These are phyloP conservation scores for Lactarius hatsudake DNA, from an alignment of 768 basidiomycete species.

Conservation along the genomic window DNA sequence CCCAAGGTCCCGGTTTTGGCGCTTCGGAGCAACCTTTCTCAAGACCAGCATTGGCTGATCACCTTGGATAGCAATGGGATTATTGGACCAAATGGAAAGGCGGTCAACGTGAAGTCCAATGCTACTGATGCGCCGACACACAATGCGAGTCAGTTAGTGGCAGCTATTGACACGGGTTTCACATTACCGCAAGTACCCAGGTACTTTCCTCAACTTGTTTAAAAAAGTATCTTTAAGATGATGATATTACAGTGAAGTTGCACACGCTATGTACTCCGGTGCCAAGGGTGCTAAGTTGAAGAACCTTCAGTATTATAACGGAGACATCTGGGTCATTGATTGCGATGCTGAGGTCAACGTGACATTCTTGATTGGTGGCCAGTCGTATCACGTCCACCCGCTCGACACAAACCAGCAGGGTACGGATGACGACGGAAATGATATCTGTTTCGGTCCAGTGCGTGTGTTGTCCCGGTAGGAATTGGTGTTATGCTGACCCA, in stretches of 20 bases:
- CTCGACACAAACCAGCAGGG: constrained; percentile 49
- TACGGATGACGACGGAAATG: constrained; percentile 34
- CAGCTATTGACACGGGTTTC: constrained; percentile 68
- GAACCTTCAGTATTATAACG: constrained; percentile 38
- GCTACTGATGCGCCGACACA: constrained; percentile 66
- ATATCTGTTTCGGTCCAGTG: constrained; percentile 37
- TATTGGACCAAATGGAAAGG: constrained; percentile 56
- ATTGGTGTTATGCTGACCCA: background rate
- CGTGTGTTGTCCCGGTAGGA: constrained; percentile 16
- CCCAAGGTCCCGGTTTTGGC: constrained; percentile 49
- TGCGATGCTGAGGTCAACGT: constrained; percentile 63
- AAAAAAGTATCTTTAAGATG: too few relatives aligned
- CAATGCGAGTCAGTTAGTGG: constrained; percentile 57
- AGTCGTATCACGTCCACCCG: constrained; percentile 59
- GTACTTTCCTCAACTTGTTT: constrained; percentile 32
- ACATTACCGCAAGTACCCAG: constrained; percentile 58
- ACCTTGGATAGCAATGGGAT: constrained; percentile 60
- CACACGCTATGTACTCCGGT: constrained; percentile 57
- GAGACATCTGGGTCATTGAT: constrained; percentile 59
- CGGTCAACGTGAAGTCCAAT: constrained; percentile 43
- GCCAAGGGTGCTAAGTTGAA: constrained; percentile 51
- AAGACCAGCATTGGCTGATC: constrained; percentile 63
- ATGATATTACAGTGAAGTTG: constrained; percentile 40
- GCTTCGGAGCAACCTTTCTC: constrained; percentile 42
- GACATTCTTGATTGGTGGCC: constrained; percentile 59